phyloP scores from a whole-genome alignment of 495 filamentous ascomycete genomes.

The Daldinia concentrica region DNA sequence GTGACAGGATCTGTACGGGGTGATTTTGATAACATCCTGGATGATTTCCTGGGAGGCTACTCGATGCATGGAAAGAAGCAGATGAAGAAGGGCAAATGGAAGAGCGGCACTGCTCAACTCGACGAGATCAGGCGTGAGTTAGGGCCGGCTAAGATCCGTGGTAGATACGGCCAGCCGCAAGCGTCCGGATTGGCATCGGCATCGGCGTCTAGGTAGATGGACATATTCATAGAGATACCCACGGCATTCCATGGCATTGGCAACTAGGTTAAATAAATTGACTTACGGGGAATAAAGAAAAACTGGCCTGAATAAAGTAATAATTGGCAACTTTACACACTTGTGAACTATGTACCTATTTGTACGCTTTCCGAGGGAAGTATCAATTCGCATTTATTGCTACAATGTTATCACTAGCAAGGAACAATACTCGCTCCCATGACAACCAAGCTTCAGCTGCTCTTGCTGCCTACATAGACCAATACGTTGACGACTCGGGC shows the following conservation, averaged over 20 bases:
- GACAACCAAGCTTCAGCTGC: slow-evolving; percentile 13
- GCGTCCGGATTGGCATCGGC: slow-evolving; percentile 26
- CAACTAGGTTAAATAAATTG: slow-evolving; percentile 4
- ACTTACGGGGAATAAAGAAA: background rate
- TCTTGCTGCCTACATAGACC: slow-evolving; percentile 24
- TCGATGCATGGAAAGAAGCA: slow-evolving; percentile 80
- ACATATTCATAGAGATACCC: slow-evolving; percentile 26
- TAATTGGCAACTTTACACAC: slow-evolving; percentile 1
- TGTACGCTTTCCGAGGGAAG: slow-evolving; percentile 18
- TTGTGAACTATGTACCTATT: background rate
- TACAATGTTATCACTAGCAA: slow-evolving; percentile 43
- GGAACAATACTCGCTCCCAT: slow-evolving; percentile 24
- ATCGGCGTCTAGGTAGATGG: slow-evolving; percentile 29
- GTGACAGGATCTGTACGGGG: slow-evolving; percentile 66
- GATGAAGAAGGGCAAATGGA: slow-evolving; percentile 82
- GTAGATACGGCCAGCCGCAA: slow-evolving; percentile 26
- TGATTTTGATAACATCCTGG: slow-evolving; percentile 89
- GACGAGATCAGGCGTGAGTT: slow-evolving; percentile 88
- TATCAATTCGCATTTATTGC: slow-evolving; percentile 47
- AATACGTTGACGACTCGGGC: slow-evolving; percentile 10
- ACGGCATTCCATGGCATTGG: background rate
- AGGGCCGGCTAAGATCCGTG: slow-evolving; percentile 71
- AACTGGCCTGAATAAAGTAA: background rate
- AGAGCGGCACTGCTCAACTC: slow-evolving; percentile 83
- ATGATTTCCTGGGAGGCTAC: slow-evolving; percentile 88